Conservation (phyloP, 2,329 filamentous ascomycete genomes). For the Aspergillus fumigatiaffinis region DNA sequence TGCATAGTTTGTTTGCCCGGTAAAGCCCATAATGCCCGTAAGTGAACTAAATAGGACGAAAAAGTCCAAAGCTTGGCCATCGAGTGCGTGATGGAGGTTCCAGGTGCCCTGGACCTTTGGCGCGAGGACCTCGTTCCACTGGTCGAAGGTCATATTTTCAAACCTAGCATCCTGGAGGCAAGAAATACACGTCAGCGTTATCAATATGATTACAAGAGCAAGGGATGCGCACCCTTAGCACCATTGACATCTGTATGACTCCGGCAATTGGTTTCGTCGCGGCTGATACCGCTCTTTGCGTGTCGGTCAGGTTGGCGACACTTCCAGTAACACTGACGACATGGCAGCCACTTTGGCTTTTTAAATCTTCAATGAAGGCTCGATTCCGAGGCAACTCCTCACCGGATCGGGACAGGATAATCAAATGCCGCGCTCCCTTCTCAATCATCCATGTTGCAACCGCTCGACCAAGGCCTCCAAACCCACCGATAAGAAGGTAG, state of each 20-base stretch:
- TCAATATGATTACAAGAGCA: no score
- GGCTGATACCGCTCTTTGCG: slow-evolving; percentile 3
- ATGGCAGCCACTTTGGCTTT: neutral
- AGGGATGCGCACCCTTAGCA: slow-evolving; percentile 1
- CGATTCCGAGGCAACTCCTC: neutral
- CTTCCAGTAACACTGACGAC: slow-evolving; percentile 4
- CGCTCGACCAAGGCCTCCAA: slow-evolving; percentile 14
- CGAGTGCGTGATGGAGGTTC: neutral
- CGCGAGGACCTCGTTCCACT: neutral
- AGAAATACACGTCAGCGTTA: no score
- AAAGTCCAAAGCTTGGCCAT: neutral
- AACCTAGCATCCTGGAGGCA: no score
- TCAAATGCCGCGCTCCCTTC: slow-evolving; percentile 10
- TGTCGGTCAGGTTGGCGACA: slow-evolving; percentile 5
- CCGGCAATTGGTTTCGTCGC: slow-evolving; percentile 7
- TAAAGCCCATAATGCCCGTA: neutral
- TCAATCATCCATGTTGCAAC: slow-evolving; percentile 14
- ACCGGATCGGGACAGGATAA: slow-evolving; percentile 10
- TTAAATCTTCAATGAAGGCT: slow-evolving; percentile 7
- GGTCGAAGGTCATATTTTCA: neutral
- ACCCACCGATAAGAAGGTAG: slow-evolving; percentile 18
- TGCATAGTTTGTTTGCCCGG: neutral
- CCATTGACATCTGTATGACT: slow-evolving; percentile 20
- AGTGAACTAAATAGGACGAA: neutral
- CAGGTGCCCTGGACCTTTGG: neutral